phyloP scores from a whole-genome alignment of 2,329 filamentous ascomycete genomes.

The Endocalyx cinctus region DNA sequence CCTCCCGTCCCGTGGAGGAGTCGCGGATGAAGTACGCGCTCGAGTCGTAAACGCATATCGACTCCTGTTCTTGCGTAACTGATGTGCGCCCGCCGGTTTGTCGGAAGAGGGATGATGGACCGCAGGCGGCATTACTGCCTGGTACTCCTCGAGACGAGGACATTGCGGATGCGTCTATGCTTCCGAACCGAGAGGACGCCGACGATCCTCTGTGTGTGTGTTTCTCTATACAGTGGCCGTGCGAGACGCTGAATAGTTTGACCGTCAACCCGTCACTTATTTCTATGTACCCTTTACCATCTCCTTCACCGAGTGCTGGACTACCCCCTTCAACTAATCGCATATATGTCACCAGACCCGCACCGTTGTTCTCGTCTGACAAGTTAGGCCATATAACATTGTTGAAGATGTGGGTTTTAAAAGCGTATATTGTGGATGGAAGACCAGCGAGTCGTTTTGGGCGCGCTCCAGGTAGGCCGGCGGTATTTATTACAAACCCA shows the following conservation, averaged over 20 bases:
- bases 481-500: slow-evolving; percentile 90
- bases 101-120: slow-evolving; percentile 19
- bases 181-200: slow-evolving; percentile 46
- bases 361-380: slow-evolving; percentile 91
- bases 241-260: slow-evolving; percentile 81
- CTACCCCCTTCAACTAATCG: slow-evolving; percentile 86
- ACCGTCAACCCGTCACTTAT: slow-evolving; percentile 86
- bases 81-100: slow-evolving; percentile 14
- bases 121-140: slow-evolving; percentile 20
- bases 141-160: slow-evolving; percentile 18
- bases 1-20: slow-evolving; percentile 62
- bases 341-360: slow-evolving; percentile 86
- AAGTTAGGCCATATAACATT: slow-evolving; percentile 97
- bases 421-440: slow-evolving; percentile 82
- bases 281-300: slow-evolving; percentile 78
- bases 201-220: slow-evolving; percentile 61
- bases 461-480: slow-evolving; percentile 71
- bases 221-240: slow-evolving; percentile 80
- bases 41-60: slow-evolving; percentile 72
- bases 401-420: slow-evolving; percentile 96
- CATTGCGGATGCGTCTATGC: slow-evolving; percentile 37
- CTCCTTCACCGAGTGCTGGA: slow-evolving; percentile 73
- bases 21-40: slow-evolving; percentile 92
- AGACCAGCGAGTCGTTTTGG: slow-evolving; percentile 85
- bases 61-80: slow-evolving; percentile 34